phyloP scores from a whole-genome alignment of 495 filamentous ascomycete species.

The Hamigera avellanea region DNA sequence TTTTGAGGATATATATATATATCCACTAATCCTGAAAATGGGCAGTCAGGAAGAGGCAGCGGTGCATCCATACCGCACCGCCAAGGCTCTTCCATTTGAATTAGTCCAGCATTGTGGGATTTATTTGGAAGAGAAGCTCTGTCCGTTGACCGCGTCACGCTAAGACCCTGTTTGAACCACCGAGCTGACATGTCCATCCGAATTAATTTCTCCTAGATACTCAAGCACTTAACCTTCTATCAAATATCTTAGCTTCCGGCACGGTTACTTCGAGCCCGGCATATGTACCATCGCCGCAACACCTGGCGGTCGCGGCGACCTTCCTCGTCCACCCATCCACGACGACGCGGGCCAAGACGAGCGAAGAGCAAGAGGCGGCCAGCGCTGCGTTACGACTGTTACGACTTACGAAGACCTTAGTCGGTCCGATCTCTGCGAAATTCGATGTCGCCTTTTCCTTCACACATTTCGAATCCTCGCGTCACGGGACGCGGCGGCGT shows the following conservation, averaged over 20 bases:
- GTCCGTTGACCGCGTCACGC: too few species aligned
- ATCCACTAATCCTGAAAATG: too few species aligned
- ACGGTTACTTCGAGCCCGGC: constrained; percentile 30
- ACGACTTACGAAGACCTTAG: constrained; percentile 37
- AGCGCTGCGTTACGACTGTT: constrained; percentile 47
- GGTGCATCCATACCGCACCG: constrained; percentile 33
- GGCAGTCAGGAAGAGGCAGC: constrained; percentile 8
- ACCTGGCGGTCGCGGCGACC: constrained; percentile 57
- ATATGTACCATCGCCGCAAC: constrained; percentile 38
- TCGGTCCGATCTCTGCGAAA: constrained; percentile 38
- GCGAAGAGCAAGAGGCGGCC: constrained; percentile 40
- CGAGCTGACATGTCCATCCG: not conserved
- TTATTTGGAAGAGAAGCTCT: constrained; percentile 66
- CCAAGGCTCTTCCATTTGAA: constrained; percentile 45
- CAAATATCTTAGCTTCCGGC: constrained; percentile 49
- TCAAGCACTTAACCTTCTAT: constrained; percentile 57
- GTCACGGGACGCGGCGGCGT: constrained; percentile 21
- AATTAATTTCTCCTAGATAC: constrained; percentile 45
- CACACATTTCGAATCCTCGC: constrained; percentile 21
- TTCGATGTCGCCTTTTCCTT: constrained; percentile 46
- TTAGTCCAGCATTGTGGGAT: constrained; percentile 55
- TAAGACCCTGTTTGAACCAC: too few species aligned
- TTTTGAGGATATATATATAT: too few species aligned
- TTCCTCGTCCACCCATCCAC: constrained; percentile 59
- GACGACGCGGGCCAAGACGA: constrained; percentile 46